Evolutionary conservation across 345 rosid species (phyloP), one percentile per base, ranked within the genome.

Genomic region (Turnera subulata): DNA sequence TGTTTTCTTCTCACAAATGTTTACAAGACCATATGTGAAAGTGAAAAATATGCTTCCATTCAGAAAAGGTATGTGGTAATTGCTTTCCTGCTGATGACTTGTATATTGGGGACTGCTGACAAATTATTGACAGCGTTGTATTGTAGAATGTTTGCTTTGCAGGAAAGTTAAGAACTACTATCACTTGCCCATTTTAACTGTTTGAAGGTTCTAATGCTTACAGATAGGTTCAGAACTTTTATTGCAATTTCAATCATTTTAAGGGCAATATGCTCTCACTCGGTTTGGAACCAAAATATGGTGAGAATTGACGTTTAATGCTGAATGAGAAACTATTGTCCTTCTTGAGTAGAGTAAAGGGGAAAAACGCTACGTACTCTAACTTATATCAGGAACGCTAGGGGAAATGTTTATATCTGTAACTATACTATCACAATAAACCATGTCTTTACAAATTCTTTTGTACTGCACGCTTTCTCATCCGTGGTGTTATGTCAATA

Each of bases 1-100:
- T 78, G 94, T 78, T 86, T 83, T 78, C 97, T 89, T 69, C 93
- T 92, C 42, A 70, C 73, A 66, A 89, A 89, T 61, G 56, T 92
- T 66, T 79, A 78, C 82, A 84, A 78, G 70, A 80, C 91, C 40
- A 69, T 89, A 38, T 84, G 85, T 75, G 93, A 83, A 74, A 86
- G 84, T 63, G 82, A 80, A 71, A 83, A 66, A 68, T 92, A 84
- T 71, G 75, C 79, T 68, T 71, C 84, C 66, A 89, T 89, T 69
- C 79, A 85, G 75, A 84, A 80, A 66, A 86, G 83, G 98, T 92
- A 79, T 40, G 57, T 32, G 6, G 6, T 29, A 53, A 0, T 50
- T 44, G 5, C 60, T 12, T 20, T 56, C 38, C 44, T 11, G 26
- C 24, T 54, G 60, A 50, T 56, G 61, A 35, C 16, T 59, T 54